These are phyloP conservation scores for Penicillium cinerascens DNA, from an alignment of 495 filamentous ascomycete genomes.

Conservation along the genomic window DNA sequence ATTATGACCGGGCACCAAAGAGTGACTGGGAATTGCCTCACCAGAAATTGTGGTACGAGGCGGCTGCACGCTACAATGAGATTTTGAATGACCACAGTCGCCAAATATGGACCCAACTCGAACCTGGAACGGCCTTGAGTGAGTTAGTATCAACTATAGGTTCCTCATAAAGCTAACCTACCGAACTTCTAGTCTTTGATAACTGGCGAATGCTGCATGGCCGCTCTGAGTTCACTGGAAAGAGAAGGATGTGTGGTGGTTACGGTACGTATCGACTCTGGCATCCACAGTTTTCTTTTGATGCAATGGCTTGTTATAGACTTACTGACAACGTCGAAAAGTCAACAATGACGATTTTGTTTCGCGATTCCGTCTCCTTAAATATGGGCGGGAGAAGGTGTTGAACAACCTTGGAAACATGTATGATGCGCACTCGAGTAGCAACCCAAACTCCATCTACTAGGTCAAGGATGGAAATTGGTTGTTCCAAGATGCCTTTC, in stretches of 20 bases:
- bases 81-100: constrained; percentile 54
- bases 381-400: constrained; percentile 55
- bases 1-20: constrained; percentile 70
- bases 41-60: constrained; percentile 67
- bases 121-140: constrained; percentile 77
- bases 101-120: constrained; percentile 72
- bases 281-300: neutral
- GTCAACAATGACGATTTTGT: constrained; percentile 86
- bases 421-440: neutral
- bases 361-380: constrained; percentile 70
- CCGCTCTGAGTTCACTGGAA: constrained; percentile 73
- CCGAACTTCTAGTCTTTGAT: constrained; percentile 67
- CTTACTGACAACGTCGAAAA: constrained; percentile 30
- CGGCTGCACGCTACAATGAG: constrained; percentile 62
- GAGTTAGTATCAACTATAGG: constrained; percentile 24
- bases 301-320: neutral
- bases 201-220: constrained; percentile 95
- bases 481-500: neutral
- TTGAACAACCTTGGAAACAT: constrained; percentile 38
- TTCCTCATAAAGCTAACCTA: constrained; percentile 1
- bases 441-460: constrained; percentile 8
- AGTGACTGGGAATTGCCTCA: constrained; percentile 34
- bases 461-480: neutral
- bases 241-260: constrained; percentile 81
- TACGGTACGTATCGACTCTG: constrained; percentile 60